Base-by-base conservation (phyloP, 2,329 filamentous ascomycete species). In the Monosporascus sp. region DNA sequence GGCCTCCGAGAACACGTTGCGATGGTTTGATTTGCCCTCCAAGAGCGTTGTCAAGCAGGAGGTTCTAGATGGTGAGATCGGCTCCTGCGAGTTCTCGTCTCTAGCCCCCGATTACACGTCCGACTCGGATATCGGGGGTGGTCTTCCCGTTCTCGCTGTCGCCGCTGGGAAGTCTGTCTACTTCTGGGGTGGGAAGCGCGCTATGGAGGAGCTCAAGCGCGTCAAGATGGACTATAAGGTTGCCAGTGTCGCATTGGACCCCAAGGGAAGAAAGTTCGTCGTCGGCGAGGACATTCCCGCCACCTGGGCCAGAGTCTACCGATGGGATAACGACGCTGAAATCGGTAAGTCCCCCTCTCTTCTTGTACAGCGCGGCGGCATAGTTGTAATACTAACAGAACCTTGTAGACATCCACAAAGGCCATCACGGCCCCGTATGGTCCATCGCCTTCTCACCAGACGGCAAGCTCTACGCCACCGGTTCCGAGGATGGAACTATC, bases 401-500 rank as follows among this genome's bases (percentile, higher is more conserved):
- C 20, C 48, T 22, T 7, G 9, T 57, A 87, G 94, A 97, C 69
- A 87, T 93, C 14, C 90, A 96, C 74, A 97, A 97, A 73, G 94
- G 94, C 24, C 94, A 99, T 63, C 94, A 99, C 66, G 94, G 94
- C 2, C 93, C 93, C 1, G 94, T 99, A 57, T 99, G 94, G 94
- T 96, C 91, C 6, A 86, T 95, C 55, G 87, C 88, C 53, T 99
- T 96, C 72, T 94, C 92, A 0, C 94, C 94, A 0, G 94, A 99
- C 66, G 92, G 92, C 47, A 97, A 96, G 68, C 77, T 99, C 7
- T 99, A 97, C 68, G 94, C 92, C 1, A 99, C 94, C 1, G 94
- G 90, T 31, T 97, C 92, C 48, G 94, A 99, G 69, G 94, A 99
- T 65, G 94, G 94, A 41, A 99, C 94, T 0, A 95, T 99, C 70